Conservation (phyloP, 805 yeast genomes). For the Wickerhamiella sergipiensis region DNA sequence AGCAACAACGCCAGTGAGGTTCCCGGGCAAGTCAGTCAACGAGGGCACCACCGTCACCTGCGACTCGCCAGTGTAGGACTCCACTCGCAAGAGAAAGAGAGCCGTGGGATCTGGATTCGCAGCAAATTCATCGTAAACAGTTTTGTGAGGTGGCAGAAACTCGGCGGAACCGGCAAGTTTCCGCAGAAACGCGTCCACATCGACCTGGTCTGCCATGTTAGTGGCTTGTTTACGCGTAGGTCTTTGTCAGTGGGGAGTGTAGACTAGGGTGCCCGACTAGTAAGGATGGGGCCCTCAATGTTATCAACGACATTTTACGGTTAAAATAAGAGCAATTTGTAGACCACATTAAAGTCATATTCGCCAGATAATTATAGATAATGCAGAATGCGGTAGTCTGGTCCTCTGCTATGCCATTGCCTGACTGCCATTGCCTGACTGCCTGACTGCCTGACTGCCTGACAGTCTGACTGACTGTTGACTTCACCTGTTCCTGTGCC, state of each 20-base stretch:
- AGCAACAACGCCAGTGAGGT: constrained; percentile 2
- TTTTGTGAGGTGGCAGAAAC: neutral
- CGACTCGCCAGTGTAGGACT: neutral
- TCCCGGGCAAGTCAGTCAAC: constrained; percentile 9
- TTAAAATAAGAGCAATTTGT: too few species aligned
- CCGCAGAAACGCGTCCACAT: neutral
- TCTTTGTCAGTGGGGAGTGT: neutral
- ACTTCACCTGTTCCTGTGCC: too few species aligned
- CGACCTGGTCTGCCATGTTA: neutral
- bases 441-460: too few species aligned
- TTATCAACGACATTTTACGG: too few species aligned
- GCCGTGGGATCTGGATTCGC: constrained; percentile 16
- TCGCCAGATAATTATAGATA: too few species aligned
- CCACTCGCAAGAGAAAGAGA: constrained; percentile 15
- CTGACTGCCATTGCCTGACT: too few species aligned
- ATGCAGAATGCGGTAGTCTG: too few species aligned
- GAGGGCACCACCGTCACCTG: neutral
- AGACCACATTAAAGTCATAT: too few species aligned
- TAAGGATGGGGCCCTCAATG: too few species aligned
- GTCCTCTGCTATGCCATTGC: too few species aligned
- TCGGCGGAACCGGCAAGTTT: neutral
- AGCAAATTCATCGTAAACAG: constrained; percentile 9
- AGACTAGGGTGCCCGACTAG: too few species aligned
- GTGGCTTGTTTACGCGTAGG: neutral
- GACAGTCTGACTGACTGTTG: too few species aligned